Percentiles rank a stretch among this genome's conserved stretches.
Conservation (phyloP, 2,329 filamentous ascomycete species). For the Trichoderma sp. region DNA sequence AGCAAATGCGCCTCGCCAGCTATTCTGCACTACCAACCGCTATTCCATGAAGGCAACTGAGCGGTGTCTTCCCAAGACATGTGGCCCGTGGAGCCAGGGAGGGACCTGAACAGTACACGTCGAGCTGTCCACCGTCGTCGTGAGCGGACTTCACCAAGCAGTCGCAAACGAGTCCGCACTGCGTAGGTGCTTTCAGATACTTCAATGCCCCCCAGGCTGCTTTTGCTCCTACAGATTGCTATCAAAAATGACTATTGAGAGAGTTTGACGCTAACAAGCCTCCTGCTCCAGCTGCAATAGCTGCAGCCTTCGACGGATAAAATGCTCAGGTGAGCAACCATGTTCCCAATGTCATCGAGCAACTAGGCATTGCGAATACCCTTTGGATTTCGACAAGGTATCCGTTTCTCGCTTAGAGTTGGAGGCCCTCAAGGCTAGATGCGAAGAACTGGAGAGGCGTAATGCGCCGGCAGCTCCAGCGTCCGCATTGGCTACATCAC, state of each 20-base stretch:
- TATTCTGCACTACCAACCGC: not conserved
- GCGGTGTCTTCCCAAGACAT: not conserved
- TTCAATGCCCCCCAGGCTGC: not conserved
- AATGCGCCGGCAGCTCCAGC: not conserved
- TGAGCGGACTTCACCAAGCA: not conserved
- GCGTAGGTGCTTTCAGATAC: not conserved
- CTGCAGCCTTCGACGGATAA: not conserved
- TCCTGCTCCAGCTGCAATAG: not conserved
- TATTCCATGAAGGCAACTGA: not conserved
- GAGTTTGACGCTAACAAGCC: not conserved
- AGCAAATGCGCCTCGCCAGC: not conserved
- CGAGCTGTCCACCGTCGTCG: not conserved
- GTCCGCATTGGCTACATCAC: not conserved
- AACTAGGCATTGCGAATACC: not conserved
- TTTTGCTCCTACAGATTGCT: not conserved
- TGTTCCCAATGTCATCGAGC: not conserved
- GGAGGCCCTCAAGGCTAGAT: not conserved
- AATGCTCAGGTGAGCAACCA: not conserved
- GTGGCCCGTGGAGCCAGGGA: not conserved
- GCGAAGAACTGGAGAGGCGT: not conserved
- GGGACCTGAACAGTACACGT: not conserved
- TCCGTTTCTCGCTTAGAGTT: not conserved
- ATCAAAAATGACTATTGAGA: not conserved
- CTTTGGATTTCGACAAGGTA: not conserved
- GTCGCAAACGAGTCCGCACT: not conserved